Evolutionary conservation across 78 protist species (phyloP).

Genomic region (Dictyostelium purpureum): DNA sequence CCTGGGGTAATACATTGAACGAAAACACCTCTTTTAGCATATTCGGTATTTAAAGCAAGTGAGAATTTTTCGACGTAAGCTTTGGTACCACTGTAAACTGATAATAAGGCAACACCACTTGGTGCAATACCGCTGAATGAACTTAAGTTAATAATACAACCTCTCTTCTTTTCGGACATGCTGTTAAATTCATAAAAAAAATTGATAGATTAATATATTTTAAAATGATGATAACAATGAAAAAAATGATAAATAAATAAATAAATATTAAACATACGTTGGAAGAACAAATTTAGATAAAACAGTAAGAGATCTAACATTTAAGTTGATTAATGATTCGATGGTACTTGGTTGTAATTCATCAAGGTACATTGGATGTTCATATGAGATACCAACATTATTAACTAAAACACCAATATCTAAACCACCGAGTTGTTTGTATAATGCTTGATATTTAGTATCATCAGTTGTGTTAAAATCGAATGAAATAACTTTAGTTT

Average conservation of each 20-base stretch:
- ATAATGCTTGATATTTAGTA: not conserved
- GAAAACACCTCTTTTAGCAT: constrained; percentile 50
- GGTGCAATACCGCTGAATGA: constrained; percentile 44
- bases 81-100: constrained; percentile 85
- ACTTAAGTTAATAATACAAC: constrained; percentile 80
- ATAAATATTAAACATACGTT: not conserved
- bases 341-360: constrained; percentile 31
- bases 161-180: constrained; percentile 62
- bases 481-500: constrained; percentile 38
- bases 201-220: not conserved
- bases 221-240: too few relatives aligned
- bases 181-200: not conserved
- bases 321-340: constrained; percentile 65
- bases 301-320: constrained; percentile 40
- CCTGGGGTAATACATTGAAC: constrained; percentile 84
- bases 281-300: constrained; percentile 46
- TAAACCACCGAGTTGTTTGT: not conserved
- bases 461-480: constrained; percentile 40
- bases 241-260: not conserved
- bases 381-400: constrained; percentile 87
- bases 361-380: constrained; percentile 78
- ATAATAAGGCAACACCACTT: constrained; percentile 39
- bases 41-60: constrained; percentile 62
- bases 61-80: constrained; percentile 79
- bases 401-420: constrained; percentile 82